These are phyloP conservation scores for Kodamaea suecica DNA, from an alignment of 1,139 yeast genomes.

Conservation along the genomic window DNA sequence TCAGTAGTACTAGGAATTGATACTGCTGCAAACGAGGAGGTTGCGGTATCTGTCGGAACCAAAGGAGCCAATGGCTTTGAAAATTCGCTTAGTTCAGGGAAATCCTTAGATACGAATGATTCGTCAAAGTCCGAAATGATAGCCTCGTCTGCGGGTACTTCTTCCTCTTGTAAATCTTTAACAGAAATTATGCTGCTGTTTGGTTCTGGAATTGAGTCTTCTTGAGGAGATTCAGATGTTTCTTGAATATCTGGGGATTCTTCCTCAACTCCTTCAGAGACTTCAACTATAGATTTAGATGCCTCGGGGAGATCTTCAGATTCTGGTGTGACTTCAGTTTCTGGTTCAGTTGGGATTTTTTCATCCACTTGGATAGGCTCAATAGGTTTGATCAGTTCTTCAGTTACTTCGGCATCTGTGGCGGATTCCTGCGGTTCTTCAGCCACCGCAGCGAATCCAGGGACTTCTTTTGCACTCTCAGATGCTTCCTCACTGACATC, in stretches of 20 bases:
- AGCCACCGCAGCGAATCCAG: too few relatives aligned
- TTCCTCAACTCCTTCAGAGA: neutral
- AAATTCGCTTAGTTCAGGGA: slow-evolving; percentile 2
- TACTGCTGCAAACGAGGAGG: slow-evolving; percentile 43
- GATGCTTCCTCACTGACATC: too few relatives aligned
- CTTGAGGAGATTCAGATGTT: neutral
- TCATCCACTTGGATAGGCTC: slow-evolving; percentile 4
- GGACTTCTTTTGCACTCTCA: too few relatives aligned
- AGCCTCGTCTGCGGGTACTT: neutral
- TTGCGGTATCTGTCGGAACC: slow-evolving; percentile 2
- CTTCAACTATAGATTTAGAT: neutral
- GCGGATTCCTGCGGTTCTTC: neutral
- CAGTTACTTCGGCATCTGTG: neutral
- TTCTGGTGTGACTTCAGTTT: neutral
- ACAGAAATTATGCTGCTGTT: neutral
- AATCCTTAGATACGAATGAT: neutral
- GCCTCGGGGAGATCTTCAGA: neutral
- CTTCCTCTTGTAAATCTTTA: neutral
- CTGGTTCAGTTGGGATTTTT: neutral
- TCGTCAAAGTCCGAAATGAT: slow-evolving; percentile 2
- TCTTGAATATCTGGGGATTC: neutral
- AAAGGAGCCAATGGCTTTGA: slow-evolving; percentile 3
- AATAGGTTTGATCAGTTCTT: neutral
- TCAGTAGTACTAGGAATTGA: slow-evolving; percentile 26
- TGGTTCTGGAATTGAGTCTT: neutral